phyloP scores from a whole-genome alignment of 164 flowering plant genomes.

The Chimonanthus praecox region DNA sequence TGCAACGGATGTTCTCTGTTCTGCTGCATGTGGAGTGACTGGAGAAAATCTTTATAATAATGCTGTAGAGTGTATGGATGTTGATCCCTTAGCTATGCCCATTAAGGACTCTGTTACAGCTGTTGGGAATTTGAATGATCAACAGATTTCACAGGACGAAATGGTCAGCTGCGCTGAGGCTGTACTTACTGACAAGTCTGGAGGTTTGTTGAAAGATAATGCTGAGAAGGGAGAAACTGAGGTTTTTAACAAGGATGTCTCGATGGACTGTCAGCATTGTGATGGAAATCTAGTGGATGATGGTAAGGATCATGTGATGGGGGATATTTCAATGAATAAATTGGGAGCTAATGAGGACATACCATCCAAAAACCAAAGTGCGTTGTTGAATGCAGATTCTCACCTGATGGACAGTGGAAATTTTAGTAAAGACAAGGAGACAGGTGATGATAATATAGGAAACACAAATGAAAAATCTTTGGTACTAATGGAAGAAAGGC shows the following conservation, averaged over 20 bases:
- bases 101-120: conserved; percentile 7
- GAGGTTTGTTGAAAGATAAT: conserved; percentile 7
- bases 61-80: conserved; percentile 13
- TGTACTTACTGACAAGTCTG: conserved; percentile 9
- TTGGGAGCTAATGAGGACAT: conserved; percentile 17
- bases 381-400: not conserved
- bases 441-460: conserved; percentile 15
- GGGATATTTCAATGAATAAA: conserved; percentile 10
- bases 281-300: conserved; percentile 13
- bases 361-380: not conserved
- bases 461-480: conserved; percentile 9
- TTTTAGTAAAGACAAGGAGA: conserved; percentile 8
- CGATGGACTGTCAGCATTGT: conserved; percentile 16
- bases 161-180: not conserved
- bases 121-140: conserved; percentile 15
- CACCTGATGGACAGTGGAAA: not conserved
- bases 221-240: conserved; percentile 9
- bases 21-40: conserved; percentile 1
- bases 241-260: conserved; percentile 12
- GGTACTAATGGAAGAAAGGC: conserved; percentile 16
- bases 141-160: conserved; percentile 11
- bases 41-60: not conserved
- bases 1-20: not conserved
- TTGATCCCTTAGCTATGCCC: conserved; percentile 10
- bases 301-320: not conserved